These are phyloP conservation scores for Fusarium robinianum DNA, from an alignment of 2,329 filamentous ascomycete genomes.

Conservation along the genomic window DNA sequence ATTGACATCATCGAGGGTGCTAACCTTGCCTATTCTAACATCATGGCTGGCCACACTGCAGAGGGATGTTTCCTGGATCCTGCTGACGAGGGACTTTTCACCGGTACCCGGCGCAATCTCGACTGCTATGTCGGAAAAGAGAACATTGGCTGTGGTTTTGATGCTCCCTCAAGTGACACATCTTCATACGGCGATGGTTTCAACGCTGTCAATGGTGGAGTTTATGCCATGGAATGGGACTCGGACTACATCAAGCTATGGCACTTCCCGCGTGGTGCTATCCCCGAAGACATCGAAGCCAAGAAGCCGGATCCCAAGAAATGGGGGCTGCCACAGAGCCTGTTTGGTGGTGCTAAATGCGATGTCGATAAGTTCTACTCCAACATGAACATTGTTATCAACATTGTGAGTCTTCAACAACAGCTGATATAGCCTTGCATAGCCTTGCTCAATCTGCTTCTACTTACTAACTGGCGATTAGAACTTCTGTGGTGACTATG, in stretches of 20 bases:
- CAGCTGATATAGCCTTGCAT: neutral
- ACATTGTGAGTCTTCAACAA: constrained; percentile 56
- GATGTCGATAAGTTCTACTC: constrained; percentile 68
- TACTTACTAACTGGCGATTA: constrained; percentile 27
- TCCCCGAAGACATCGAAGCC: constrained; percentile 67
- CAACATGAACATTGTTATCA: constrained; percentile 72
- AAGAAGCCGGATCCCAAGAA: constrained; percentile 62
- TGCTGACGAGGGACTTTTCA: constrained; percentile 26
- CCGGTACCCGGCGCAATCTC: constrained; percentile 35
- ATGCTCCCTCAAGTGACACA: constrained; percentile 46
- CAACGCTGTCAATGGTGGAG: constrained; percentile 67
- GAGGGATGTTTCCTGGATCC: constrained; percentile 40
- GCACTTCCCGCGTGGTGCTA: constrained; percentile 70
- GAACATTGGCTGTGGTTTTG: constrained; percentile 53
- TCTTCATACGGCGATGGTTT: constrained; percentile 65
- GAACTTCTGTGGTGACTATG: constrained; percentile 80
- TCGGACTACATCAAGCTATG: constrained; percentile 70
- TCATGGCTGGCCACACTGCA: constrained; percentile 65
- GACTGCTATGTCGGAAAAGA: constrained; percentile 45
- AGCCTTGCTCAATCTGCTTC: neutral
- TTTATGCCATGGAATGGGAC: constrained; percentile 75
- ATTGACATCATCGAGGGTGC: constrained; percentile 74
- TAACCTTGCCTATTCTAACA: constrained; percentile 62
- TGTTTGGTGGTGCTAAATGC: constrained; percentile 68
- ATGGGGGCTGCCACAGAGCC: constrained; percentile 72